Evolutionary conservation across 2,329 filamentous ascomycete genomes (phyloP).

Genomic region (Reticulascus tulasneorum): DNA sequence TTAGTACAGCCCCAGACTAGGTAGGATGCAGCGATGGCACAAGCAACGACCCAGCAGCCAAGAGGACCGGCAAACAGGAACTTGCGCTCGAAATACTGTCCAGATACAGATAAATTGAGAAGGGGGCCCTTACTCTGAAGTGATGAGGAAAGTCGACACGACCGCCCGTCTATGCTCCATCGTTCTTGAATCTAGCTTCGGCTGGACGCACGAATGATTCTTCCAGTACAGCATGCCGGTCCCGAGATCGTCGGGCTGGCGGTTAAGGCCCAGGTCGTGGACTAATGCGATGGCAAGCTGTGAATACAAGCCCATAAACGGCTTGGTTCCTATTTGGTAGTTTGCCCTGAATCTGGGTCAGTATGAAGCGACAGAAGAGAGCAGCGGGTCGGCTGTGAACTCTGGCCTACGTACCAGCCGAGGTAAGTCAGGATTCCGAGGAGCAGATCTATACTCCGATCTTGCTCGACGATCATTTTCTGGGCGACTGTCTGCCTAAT

Average conservation of each 20-base stretch:
- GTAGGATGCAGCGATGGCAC: neutral
- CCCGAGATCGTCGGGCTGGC: conserved; percentile 5
- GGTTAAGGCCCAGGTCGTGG: conserved; percentile 39
- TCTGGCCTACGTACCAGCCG: conserved; percentile 23
- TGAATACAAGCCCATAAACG: conserved; percentile 39
- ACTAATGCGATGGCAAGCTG: conserved; percentile 39
- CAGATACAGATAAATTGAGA: neutral
- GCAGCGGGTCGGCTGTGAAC: neutral
- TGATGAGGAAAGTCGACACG: conserved; percentile 14
- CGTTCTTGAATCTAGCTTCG: conserved; percentile 8
- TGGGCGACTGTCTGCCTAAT: conserved; percentile 21
- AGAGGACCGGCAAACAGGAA: neutral
- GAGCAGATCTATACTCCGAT: conserved; percentile 23
- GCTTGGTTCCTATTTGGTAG: conserved; percentile 26
- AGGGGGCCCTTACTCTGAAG: conserved; percentile 2
- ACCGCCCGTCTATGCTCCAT: conserved; percentile 17
- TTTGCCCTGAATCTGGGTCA: conserved; percentile 5
- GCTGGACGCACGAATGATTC: neutral
- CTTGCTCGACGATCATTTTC: conserved; percentile 19
- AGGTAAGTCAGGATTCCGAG: conserved; percentile 23
- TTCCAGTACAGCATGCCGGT: conserved; percentile 13
- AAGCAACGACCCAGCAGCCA: neutral
- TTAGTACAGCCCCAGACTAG: no score
- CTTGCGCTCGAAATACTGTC: no score
- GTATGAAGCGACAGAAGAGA: neutral